Conservation (phyloP, 306 rosid species). For the Trifolium dubium region DNA sequence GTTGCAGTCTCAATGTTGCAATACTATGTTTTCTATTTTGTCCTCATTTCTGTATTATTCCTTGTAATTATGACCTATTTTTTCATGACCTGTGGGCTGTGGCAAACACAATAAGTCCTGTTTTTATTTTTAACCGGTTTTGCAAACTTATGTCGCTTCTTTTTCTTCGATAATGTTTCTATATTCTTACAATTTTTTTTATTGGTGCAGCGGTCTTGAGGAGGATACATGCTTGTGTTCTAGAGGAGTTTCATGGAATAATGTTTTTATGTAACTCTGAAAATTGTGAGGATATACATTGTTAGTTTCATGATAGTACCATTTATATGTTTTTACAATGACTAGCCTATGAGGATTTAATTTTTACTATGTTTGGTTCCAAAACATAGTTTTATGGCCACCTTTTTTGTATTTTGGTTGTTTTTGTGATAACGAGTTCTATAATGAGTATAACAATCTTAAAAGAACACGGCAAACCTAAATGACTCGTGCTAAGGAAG, state of each 20-base stretch:
- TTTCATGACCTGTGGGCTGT: not conserved
- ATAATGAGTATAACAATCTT: too few relatives aligned
- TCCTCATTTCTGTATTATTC: not conserved
- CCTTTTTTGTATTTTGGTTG: not conserved
- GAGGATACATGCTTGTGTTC: conserved; percentile 5
- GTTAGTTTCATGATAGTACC: not conserved
- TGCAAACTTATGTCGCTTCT: not conserved
- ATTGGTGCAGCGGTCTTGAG: conserved; percentile 37
- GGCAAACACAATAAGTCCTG: not conserved
- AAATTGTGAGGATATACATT: conserved; percentile 17
- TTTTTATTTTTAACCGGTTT: not conserved
- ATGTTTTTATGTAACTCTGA: conserved; percentile 23
- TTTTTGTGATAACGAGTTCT: not conserved
- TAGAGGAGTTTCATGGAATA: not conserved
- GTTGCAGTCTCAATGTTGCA: conserved; percentile 10
- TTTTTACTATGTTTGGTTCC: not conserved
- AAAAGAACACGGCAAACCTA: not conserved
- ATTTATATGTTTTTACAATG: not conserved
- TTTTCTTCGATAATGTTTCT: not conserved
- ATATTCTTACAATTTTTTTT: not conserved
- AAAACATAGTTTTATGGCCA: not conserved
- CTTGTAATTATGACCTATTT: not conserved
- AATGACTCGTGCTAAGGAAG: not conserved
- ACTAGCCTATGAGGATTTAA: not conserved
- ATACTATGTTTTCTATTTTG: not conserved